Evolutionary conservation across 805 yeast species (phyloP).

Genomic region (Candida coquimbonensis): DNA sequence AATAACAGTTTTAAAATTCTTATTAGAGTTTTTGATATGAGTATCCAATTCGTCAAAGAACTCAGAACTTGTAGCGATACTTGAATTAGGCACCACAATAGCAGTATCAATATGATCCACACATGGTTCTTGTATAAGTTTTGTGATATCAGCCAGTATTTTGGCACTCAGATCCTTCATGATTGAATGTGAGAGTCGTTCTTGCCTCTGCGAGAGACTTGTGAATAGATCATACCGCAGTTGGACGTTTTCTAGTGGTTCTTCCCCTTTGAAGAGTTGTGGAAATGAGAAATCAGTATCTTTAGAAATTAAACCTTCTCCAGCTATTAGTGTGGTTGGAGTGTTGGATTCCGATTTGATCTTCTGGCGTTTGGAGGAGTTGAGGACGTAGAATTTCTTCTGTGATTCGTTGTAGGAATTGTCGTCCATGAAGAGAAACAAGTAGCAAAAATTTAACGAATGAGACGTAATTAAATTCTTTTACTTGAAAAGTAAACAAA

Average conservation of each 20-base stretch:
- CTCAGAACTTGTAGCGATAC: conserved; percentile 13
- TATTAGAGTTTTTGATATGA: conserved; percentile 4
- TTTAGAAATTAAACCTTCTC: conserved; percentile 10
- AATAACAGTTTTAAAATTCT: conserved; percentile 10
- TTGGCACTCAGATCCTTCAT: conserved; percentile 12
- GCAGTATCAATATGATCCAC: conserved; percentile 10
- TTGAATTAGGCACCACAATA: conserved; percentile 17
- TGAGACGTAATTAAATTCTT: no score
- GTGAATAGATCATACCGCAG: conserved; percentile 13
- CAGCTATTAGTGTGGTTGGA: conserved; percentile 4
- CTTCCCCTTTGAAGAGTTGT: conserved; percentile 14
- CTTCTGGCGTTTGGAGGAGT: conserved; percentile 10
- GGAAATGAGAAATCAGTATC: conserved; percentile 10
- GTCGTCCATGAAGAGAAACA: background rate
- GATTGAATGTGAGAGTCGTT: conserved; percentile 9
- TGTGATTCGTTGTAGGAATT: conserved; percentile 6
- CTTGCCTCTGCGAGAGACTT: conserved; percentile 11
- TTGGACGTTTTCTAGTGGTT: conserved; percentile 9
- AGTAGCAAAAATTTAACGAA: no score
- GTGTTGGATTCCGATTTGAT: background rate
- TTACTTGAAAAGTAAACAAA: no score
- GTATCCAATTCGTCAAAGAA: conserved; percentile 12
- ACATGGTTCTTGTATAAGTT: conserved; percentile 5
- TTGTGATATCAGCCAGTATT: conserved; percentile 10
- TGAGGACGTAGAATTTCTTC: conserved; percentile 18